Evolutionary conservation across 257 asterid species (phyloP).

Genomic region (Solanum etuberosum): DNA sequence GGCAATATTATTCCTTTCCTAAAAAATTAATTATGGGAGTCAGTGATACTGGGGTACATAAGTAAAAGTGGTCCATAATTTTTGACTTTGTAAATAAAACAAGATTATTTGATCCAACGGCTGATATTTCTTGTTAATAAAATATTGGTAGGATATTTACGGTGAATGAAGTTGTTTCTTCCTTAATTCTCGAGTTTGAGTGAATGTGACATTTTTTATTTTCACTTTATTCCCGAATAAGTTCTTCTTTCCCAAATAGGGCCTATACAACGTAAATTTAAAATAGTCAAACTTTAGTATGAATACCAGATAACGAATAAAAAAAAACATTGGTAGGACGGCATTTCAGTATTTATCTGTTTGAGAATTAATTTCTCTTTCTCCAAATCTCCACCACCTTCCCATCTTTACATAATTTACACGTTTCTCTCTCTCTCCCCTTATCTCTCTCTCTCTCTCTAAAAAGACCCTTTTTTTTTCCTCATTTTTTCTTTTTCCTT

Average conservation of each 20-base stretch:
- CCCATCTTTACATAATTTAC: neutral
- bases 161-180: fast-evolving
- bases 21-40: neutral
- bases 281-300: too few relatives aligned
- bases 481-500: neutral
- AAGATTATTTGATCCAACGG: neutral
- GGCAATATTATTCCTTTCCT: neutral
- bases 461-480: neutral
- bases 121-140: neutral
- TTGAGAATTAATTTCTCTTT: neutral
- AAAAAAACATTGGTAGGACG: neutral
- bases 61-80: neutral
- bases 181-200: fast-evolving
- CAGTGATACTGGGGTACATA: neutral
- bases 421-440: neutral
- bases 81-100: neutral
- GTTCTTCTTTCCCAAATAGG: too few relatives aligned
- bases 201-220: too few relatives aligned
- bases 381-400: neutral
- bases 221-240: too few relatives aligned
- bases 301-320: too few relatives aligned
- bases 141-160: too few relatives aligned
- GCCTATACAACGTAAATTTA: fast-evolving
- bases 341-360: constrained; percentile 2
- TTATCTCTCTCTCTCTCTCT: neutral